These are phyloP conservation scores for Termitomyces sp. DNA, from an alignment of 768 basidiomycete genomes.

Conservation along the genomic window DNA sequence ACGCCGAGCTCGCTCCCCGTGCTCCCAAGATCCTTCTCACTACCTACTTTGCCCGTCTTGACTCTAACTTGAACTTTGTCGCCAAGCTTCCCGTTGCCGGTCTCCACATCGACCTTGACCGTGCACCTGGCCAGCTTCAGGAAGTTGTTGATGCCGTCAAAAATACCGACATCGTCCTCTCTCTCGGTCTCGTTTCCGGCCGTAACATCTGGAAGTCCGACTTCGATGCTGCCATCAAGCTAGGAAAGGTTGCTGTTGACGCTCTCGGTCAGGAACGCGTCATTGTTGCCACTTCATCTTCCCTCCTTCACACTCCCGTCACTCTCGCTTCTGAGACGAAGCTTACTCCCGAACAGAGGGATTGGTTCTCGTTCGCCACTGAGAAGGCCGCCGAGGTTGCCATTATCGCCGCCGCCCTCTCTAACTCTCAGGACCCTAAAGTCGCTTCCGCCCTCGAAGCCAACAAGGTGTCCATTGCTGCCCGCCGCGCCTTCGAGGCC, in stretches of 20 bases:
- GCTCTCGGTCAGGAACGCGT: conserved; percentile 84
- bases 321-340: conserved; percentile 91
- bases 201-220: conserved; percentile 99
- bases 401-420: conserved; percentile 78
- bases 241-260: conserved; percentile 81
- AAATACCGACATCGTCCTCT: conserved; percentile 75
- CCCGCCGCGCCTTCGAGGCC: conserved; percentile 92
- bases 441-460: conserved; percentile 76
- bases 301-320: conserved; percentile 97
- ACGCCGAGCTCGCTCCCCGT: conserved; percentile 75
- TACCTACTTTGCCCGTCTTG: conserved; percentile 97
- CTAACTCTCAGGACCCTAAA: conserved; percentile 75
- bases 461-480: conserved; percentile 87
- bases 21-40: conserved; percentile 92
- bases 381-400: conserved; percentile 95
- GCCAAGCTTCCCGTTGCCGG: conserved; percentile 91
- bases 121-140: conserved; percentile 88
- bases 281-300: conserved; percentile 93
- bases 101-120: conserved; percentile 95
- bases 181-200: conserved; percentile 94
- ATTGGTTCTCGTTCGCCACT: conserved; percentile 98
- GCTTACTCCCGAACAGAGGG: conserved; percentile 83
- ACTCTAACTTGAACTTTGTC: conserved; percentile 83
- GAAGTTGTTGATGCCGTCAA: conserved; percentile 81
- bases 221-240: conserved; percentile 76